These are phyloP conservation scores for Chenopodium quinoa DNA, from an alignment of 148 eudicot genomes.

Conservation along the genomic window DNA sequence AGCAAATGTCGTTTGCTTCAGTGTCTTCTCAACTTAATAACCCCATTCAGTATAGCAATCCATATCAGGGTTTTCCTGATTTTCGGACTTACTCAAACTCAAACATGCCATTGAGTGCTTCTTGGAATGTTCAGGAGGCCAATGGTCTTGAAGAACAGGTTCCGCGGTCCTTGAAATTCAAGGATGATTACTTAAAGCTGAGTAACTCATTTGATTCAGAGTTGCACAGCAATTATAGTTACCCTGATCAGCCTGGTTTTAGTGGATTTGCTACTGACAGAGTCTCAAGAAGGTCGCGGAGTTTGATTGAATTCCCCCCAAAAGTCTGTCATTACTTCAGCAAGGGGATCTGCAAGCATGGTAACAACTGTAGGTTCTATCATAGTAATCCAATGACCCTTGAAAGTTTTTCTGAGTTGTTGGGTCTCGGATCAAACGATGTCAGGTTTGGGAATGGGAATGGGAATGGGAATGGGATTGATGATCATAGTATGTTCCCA, in stretches of 20 bases:
- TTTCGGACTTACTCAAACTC: neutral
- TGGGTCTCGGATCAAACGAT: neutral
- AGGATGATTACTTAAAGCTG: neutral
- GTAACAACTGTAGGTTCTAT: neutral
- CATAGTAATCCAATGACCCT: neutral
- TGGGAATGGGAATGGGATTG: neutral
- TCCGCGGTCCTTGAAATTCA: neutral
- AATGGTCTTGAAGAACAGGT: neutral
- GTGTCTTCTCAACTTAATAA: neutral
- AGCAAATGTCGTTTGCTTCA: neutral
- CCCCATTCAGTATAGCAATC: neutral
- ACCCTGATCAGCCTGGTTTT: neutral
- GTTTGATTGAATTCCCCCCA: neutral
- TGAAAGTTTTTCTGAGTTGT: neutral
- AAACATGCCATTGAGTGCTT: neutral
- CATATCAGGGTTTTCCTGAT: neutral
- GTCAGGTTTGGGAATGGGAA: neutral
- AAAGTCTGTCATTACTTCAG: slow-evolving; percentile 9
- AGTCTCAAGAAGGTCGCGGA: neutral
- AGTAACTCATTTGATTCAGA: neutral
- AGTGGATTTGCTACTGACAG: neutral
- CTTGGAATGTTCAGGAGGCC: neutral
- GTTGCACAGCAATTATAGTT: neutral
- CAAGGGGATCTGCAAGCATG: slow-evolving; percentile 13
- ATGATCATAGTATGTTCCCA: slow-evolving; percentile 9